Conservation (phyloP, 345 rosid species). For the Trapa bicornis region DNA sequence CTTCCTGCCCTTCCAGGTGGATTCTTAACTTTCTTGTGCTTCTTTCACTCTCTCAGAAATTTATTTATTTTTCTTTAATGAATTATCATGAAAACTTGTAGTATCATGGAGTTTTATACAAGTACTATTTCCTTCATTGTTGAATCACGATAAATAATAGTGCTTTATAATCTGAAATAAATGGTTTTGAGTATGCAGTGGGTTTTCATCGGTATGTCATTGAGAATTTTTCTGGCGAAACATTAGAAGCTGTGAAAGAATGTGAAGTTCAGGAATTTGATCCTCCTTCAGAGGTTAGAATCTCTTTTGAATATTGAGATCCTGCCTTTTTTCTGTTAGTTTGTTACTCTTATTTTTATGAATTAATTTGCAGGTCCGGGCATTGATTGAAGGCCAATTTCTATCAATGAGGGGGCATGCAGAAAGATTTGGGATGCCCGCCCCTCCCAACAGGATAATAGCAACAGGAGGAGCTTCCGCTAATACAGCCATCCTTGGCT, state of each 20-base stretch:
- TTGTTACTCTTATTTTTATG: too few relatives aligned
- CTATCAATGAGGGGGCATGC: slow-evolving; percentile 82
- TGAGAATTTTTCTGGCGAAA: slow-evolving; percentile 37
- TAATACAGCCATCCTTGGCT: slow-evolving; percentile 49
- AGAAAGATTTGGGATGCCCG: slow-evolving; percentile 85
- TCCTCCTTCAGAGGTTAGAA: slow-evolving; percentile 73
- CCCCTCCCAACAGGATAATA: slow-evolving; percentile 71
- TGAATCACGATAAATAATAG: too few relatives aligned
- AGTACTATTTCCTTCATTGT: neutral
- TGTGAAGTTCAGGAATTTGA: slow-evolving; percentile 62
- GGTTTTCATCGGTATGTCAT: slow-evolving; percentile 70
- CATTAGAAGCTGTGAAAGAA: slow-evolving; percentile 34
- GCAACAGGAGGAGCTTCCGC: slow-evolving; percentile 94
- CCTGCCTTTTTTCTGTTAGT: neutral
- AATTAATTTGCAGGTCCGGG: slow-evolving; percentile 45
- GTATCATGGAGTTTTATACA: neutral
- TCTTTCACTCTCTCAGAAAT: neutral
- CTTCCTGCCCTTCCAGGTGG: slow-evolving; percentile 92
- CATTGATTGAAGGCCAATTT: slow-evolving; percentile 77
- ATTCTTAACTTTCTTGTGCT: slow-evolving; percentile 7
- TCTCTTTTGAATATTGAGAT: neutral
- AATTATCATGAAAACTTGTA: neutral
- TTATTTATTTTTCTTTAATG: neutral
- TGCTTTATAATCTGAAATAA: too few relatives aligned
- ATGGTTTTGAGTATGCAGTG: slow-evolving; percentile 26